These are phyloP conservation scores for Penicillium daleae DNA, from an alignment of 495 filamentous ascomycete genomes.

Conservation along the genomic window DNA sequence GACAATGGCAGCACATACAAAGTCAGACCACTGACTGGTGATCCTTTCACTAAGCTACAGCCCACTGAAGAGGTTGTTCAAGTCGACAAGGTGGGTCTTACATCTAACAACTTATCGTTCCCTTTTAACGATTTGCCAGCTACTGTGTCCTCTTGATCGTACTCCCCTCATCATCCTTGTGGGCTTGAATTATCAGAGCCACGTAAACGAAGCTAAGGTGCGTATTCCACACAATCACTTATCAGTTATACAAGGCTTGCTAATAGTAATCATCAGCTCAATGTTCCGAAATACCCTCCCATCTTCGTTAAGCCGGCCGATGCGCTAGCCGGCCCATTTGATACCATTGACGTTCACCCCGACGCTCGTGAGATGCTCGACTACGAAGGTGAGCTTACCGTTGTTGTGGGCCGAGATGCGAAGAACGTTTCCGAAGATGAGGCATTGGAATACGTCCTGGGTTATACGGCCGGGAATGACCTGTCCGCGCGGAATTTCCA, in stretches of 20 bases:
- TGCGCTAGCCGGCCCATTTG: constrained; percentile 62
- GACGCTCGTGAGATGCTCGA: constrained; percentile 51
- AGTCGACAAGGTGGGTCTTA: background rate
- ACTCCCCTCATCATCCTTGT: constrained; percentile 1
- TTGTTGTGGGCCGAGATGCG: constrained; percentile 66
- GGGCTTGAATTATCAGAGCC: constrained; percentile 3
- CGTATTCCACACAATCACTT: background rate
- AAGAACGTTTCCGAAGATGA: constrained; percentile 61
- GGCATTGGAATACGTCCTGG: constrained; percentile 68
- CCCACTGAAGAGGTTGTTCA: background rate
- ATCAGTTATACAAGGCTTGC: no score
- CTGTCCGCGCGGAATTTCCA: constrained; percentile 68
- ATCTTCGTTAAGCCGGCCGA: constrained; percentile 75
- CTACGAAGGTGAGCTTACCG: constrained; percentile 75
- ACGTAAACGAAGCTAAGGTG: constrained; percentile 2
- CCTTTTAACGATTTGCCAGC: background rate
- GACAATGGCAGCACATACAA: background rate
- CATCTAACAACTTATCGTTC: background rate
- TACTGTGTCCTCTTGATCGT: constrained; percentile 1
- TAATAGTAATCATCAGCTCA: no score
- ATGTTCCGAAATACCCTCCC: background rate
- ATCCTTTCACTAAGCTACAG: constrained; percentile 3
- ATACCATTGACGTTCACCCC: constrained; percentile 56
- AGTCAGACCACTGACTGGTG: constrained; percentile 4
- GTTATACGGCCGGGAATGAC: constrained; percentile 73